Percentiles rank a stretch among this genome's conserved stretches.
Conservation (phyloP, 306 rosid genomes). For the Hippophae gyantsensis region DNA sequence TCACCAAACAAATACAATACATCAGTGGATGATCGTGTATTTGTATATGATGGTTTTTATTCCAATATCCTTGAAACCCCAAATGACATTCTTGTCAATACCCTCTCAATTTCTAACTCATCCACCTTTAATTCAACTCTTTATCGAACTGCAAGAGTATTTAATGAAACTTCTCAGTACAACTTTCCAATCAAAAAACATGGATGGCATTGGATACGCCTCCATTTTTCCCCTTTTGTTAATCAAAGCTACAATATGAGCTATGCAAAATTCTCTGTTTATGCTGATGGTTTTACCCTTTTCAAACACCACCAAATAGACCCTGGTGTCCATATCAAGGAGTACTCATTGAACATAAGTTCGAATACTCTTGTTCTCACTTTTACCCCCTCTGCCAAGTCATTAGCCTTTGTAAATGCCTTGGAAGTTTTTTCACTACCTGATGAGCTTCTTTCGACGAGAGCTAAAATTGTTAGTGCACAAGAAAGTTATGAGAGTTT, state of each 20-base stretch:
- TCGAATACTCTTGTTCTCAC: constrained; percentile 32
- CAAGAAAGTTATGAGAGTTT: constrained; percentile 17
- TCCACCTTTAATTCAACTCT: constrained; percentile 30
- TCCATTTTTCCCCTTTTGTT: constrained; percentile 47
- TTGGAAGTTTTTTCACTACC: constrained; percentile 53
- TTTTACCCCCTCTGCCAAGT: constrained; percentile 40
- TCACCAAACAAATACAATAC: constrained; percentile 23
- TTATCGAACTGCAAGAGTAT: constrained; percentile 43
- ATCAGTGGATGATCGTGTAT: constrained; percentile 35
- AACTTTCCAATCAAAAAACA: constrained; percentile 36
- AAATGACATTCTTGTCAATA: constrained; percentile 17
- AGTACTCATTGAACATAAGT: constrained; percentile 43
- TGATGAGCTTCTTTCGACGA: constrained; percentile 33
- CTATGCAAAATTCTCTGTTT: constrained; percentile 49
- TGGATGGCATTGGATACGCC: constrained; percentile 62
- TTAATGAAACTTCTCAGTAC: constrained; percentile 34
- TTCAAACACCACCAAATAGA: constrained; percentile 31
- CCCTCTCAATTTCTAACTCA: constrained; percentile 13
- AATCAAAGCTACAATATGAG: constrained; percentile 30
- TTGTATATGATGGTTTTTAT: constrained; percentile 32
- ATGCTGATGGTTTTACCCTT: constrained; percentile 46
- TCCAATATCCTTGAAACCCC: constrained; percentile 35
- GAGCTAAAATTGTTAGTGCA: constrained; percentile 21
- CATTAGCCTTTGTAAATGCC: constrained; percentile 62
- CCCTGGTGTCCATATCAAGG: constrained; percentile 24